phyloP scores from a whole-genome alignment of 192 early-diverging fungal genomes.

The Ramicandelaber brevisporus region DNA sequence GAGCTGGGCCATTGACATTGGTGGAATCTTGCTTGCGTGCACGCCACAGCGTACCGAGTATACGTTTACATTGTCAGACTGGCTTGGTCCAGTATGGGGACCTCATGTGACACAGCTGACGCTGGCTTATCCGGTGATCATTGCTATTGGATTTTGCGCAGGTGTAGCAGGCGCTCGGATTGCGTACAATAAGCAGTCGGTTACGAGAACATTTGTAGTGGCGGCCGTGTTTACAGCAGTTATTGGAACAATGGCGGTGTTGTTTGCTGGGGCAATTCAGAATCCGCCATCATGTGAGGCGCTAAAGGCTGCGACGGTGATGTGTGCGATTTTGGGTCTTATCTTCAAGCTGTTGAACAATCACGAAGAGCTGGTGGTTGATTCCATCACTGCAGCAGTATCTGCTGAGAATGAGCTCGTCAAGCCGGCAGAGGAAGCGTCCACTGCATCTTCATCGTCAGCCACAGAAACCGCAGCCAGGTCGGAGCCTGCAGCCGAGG shows the following conservation, averaged over 20 bases:
- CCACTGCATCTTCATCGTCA: too few species aligned
- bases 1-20: conserved; percentile 14
- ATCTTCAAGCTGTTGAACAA: conserved; percentile 10
- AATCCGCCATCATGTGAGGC: conserved; percentile 1
- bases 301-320: conserved; percentile 7
- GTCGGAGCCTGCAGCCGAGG: neutral
- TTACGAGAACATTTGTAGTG: conserved; percentile 1
- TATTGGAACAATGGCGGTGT: conserved; percentile 2
- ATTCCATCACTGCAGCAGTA: too few species aligned
- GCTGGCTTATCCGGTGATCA: conserved; percentile 21
- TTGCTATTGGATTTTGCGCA: conserved; percentile 18
- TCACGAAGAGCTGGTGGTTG: conserved; percentile 6
- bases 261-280: conserved; percentile 4
- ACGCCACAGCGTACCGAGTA: conserved; percentile 15
- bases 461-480: conserved; percentile 1
- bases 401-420: too few species aligned
- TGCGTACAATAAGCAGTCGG: conserved; percentile 4
- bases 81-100: conserved; percentile 27
- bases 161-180: conserved; percentile 12
- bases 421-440: too few species aligned
- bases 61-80: conserved; percentile 21
- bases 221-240: conserved; percentile 1
- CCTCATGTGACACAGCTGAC: conserved; percentile 24
- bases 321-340: conserved; percentile 6
- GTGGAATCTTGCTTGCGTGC: conserved; percentile 19